Evolutionary conservation across 1,284 basidiomycete species (phyloP).

Genomic region (Erythrobasidium hasegawianum): DNA sequence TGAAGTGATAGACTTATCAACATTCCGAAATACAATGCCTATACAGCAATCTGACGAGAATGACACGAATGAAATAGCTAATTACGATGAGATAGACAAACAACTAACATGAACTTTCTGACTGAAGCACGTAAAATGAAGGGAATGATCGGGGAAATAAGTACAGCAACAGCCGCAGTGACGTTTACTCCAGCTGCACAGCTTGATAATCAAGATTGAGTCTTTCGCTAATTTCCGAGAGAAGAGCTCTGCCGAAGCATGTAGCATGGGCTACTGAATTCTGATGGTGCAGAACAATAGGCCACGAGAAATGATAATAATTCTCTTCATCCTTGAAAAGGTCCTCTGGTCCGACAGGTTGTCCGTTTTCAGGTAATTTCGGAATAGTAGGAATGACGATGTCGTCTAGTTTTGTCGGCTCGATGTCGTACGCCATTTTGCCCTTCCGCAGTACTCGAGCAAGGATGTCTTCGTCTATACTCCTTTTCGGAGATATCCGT

Average conservation of each 20-base stretch:
- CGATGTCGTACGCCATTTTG: conserved; percentile 21
- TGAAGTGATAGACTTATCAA: too few relatives aligned
- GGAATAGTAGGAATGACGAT: conserved; percentile 18
- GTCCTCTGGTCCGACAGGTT: conserved; percentile 24
- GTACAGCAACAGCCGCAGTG: too few relatives aligned
- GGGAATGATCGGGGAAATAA: too few relatives aligned
- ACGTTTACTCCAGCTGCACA: neutral
- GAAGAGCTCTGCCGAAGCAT: conserved; percentile 22
- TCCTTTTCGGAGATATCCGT: neutral
- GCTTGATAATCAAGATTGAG: conserved; percentile 16
- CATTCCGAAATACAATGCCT: too few relatives aligned
- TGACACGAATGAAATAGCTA: too few relatives aligned
- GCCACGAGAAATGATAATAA: conserved; percentile 31
- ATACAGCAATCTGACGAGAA: too few relatives aligned
- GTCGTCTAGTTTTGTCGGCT: conserved; percentile 32
- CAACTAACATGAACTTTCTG: too few relatives aligned
- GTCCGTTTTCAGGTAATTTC: conserved; percentile 14
- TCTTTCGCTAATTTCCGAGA: conserved; percentile 19
- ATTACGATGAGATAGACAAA: too few relatives aligned
- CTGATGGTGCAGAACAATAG: conserved; percentile 28
- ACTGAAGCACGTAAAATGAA: too few relatives aligned
- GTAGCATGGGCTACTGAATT: conserved; percentile 30
- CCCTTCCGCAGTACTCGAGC: conserved; percentile 23
- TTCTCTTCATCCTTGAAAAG: conserved; percentile 35
- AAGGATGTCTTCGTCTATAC: conserved; percentile 11